Base-by-base conservation (phyloP, 1,284 basidiomycete species). In the Cutaneotrichosporon spelunceum region DNA sequence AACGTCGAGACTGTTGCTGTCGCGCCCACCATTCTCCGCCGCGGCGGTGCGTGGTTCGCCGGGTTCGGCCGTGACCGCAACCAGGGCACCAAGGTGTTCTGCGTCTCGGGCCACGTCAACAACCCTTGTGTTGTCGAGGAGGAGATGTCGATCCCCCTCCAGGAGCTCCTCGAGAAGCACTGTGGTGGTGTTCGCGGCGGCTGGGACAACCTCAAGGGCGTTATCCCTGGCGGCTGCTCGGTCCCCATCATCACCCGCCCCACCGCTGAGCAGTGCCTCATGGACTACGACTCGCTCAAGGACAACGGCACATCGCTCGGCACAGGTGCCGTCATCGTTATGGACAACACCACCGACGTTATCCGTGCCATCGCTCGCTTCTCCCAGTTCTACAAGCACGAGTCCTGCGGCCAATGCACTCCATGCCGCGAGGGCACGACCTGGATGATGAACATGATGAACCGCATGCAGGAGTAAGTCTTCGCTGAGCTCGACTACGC, bases 361-460 rank as follows among this genome's bases (percentile, higher is more conserved):
- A 87, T 96, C 68, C 82, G 85, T 53, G 94, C 92, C 64, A 98
- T 98, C 70, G 89, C 95, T 13, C 88, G 94, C 52, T 97, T 98
- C 82, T 83, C 93, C 61, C 86, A 90, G 68, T 95, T 96, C 81
- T 96, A 96, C 84, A 96, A 97, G 81, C 95, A 98, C 82, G 96
- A 98, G 79, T 95, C 92, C 5, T 99, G 95, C 73, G 96, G 96
- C 24, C 96, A 98, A 79, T 99, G 94, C 78, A 98, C 95, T 7
- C 94, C 94, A 2, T 97, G 94, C 79, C 84, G 93, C 70, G 93
- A 96, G 77, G 93, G 93, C 53, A 96, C 93, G 3, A 94, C 91
- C 0, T 96, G 93, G 93, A 91, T 97, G 89, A 91, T 89, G 86
- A 95, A 96, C 81, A 95, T 96, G 90, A 96, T 96, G 93, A 86